Evolutionary conservation across 2,329 filamentous ascomycete species (phyloP).

Genomic region (Arthrobotrys entomopaga): DNA sequence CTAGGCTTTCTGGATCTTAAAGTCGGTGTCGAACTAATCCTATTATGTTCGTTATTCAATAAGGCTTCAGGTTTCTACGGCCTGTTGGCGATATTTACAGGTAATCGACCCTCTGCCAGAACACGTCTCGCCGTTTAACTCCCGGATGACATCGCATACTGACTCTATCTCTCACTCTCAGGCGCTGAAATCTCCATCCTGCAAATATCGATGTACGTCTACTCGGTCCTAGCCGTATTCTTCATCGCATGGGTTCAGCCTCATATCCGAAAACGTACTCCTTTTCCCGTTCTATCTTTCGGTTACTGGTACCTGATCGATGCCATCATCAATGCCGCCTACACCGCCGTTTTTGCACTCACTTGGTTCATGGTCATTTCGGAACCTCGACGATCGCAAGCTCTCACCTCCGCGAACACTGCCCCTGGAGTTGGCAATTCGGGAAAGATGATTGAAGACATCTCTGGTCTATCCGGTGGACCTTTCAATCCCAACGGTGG

Average conservation of each 20-base stretch:
- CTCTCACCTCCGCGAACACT: slow-evolving; percentile 35
- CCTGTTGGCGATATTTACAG: slow-evolving; percentile 83
- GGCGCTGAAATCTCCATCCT: slow-evolving; percentile 83
- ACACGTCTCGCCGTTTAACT: not conserved
- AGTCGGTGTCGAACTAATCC: slow-evolving; percentile 85
- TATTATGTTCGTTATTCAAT: slow-evolving; percentile 85
- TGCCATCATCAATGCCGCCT: slow-evolving; percentile 80
- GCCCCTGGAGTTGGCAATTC: slow-evolving; percentile 63
- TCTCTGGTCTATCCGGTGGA: slow-evolving; percentile 68
- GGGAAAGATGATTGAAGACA: slow-evolving; percentile 69
- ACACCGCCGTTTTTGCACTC: slow-evolving; percentile 82
- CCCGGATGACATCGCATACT: not conserved
- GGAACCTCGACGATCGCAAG: slow-evolving; percentile 57
- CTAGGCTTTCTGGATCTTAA: slow-evolving; percentile 86
- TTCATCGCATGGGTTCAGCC: slow-evolving; percentile 77
- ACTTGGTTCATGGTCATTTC: slow-evolving; percentile 85
- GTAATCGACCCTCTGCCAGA: slow-evolving; percentile 24
- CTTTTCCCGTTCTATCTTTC: slow-evolving; percentile 81
- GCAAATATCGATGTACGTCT: slow-evolving; percentile 91
- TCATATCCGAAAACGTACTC: slow-evolving; percentile 80
- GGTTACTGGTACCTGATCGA: slow-evolving; percentile 88
- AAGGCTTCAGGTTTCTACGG: slow-evolving; percentile 92
- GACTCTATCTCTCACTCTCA: not conserved
- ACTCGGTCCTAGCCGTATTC: slow-evolving; percentile 78
- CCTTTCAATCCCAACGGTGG: slow-evolving; percentile 62